Evolutionary conservation across 805 yeast genomes (phyloP), one percentile per base, ranked within the genome.

Genomic region (Starmerella powellii): DNA sequence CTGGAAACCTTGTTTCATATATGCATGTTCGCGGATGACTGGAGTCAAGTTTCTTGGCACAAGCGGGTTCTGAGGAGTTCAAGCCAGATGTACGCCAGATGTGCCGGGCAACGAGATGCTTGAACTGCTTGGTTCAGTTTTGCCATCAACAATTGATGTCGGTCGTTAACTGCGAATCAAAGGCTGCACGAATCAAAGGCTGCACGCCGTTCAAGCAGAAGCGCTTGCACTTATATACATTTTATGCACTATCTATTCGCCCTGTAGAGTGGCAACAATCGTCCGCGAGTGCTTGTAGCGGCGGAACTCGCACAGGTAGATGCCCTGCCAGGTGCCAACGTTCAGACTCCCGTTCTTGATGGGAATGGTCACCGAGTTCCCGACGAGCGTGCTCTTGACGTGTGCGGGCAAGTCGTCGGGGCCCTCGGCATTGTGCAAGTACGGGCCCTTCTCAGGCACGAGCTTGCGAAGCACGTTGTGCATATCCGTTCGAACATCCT

Each of bases 331-430:
- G 0, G 91, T 82, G 1, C 93, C 93, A 0, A 78, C 67, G 1
- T 77, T 78, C 42, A 82, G 62, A 27, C 65, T 57, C 1, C 93
- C 93, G 52, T 80, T 72, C 18, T 68, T 57, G 37, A 82, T 80
- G 2, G 93, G 93, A 33, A 82, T 73, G 3, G 73, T 65, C 21
- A 82, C 62, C 3, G 74, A 67, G 6, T 74, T 78, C 16, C 93
- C 91, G 8, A 78, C 69, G 37, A 73, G 39, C 1, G 56, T 44
- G 16, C 80, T 68, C 56, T 80, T 77, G 39, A 77, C 76, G 58
- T 82, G 93, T 0, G 87, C 81, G 2, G 88, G 83, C 86, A 81
- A 78, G 57, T 82, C 93, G 56, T 83, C 93, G 3, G 81, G 56
- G 15, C 69, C 93, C 59, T 82, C 93, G 41, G 79, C 88, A 12